Percentiles rank a stretch among this genome's conserved stretches.
phyloP scores from a whole-genome alignment of 441 rosid species.

The Bocquillonia castaneifolia region DNA sequence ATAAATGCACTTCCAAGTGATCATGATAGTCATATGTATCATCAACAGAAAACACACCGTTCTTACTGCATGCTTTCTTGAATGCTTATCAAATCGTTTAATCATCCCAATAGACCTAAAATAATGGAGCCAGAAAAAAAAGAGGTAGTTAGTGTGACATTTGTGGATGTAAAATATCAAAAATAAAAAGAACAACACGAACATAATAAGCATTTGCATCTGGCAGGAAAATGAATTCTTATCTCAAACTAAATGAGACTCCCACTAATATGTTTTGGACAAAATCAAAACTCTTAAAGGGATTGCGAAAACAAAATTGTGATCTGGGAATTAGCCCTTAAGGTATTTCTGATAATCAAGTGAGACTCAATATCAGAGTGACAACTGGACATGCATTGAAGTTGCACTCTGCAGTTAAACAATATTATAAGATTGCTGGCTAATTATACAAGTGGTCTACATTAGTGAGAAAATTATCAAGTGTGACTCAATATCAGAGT shows the following conservation, averaged over 20 bases:
- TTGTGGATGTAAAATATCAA: slow-evolving; percentile 7
- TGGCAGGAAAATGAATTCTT: not conserved
- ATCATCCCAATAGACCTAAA: slow-evolving; percentile 67
- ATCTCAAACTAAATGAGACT: not conserved
- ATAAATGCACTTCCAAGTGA: not conserved
- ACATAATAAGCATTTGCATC: not conserved
- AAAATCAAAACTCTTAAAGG: not conserved
- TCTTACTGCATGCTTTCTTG: slow-evolving; percentile 62
- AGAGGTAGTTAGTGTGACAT: slow-evolving; percentile 6
- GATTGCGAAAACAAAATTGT: not conserved
- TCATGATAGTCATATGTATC: slow-evolving; percentile 6
- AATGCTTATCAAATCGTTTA: slow-evolving; percentile 48
- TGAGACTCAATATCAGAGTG: not conserved
- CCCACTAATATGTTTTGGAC: not conserved
- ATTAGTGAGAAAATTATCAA: too few species aligned
- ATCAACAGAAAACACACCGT: not conserved
- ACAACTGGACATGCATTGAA: not conserved
- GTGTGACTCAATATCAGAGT: too few species aligned
- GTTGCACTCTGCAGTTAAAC: not conserved
- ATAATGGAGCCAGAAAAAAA: slow-evolving; percentile 11
- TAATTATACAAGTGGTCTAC: not conserved
- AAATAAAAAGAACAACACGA: not conserved
- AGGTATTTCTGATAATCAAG: not conserved
- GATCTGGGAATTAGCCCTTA: not conserved
- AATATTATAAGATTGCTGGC: not conserved